Evolutionary conservation across 2,329 filamentous ascomycete genomes (phyloP), one percentile per base, ranked within the genome.

Genomic region (Sphaerulina vaccinii): DNA sequence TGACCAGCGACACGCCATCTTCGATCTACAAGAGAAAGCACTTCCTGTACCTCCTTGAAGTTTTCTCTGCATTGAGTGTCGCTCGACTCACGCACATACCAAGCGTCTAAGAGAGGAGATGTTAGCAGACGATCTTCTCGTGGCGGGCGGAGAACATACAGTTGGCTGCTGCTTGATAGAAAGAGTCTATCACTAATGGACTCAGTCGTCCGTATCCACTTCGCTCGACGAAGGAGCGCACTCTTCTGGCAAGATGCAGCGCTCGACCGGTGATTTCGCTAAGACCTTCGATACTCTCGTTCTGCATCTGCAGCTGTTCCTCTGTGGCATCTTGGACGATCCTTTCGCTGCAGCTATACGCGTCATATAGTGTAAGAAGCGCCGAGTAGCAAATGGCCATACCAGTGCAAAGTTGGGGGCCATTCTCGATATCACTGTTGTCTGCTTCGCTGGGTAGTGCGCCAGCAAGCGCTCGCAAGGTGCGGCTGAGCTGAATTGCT

Each of bases 151-250:
- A 9, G 18, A 2, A 51, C 55, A 52, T 59, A 59, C 62, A 70
- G 27, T 64, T 70, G 11, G 66, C 63, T 13, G 68, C 66, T 5
- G 64, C 65, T 44, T 67, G 60, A 52, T 71, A 72, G n/a, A 71
- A 27, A 42, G 62, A 60, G 41, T 70, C 65, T 7, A 65, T 60
- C 9, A 67, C 46, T 6, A 66, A 52, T 2, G 64, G 64, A 39
- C 55, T 61, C 21, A 65, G 11, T 3, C 51, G 45, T 1, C 33
- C 48, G 9, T 60, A 32, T 8, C 55, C 56, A 13, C 24, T 42
- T 21, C 16, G 15, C 11, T 60, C 57, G 9, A 58, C 41, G 29
- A 52, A 52, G 6, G 15, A 15, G 19, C 56, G 41, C 5, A 63
- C 23, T 11, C 52, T 51, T 19, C 57, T 43, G 2, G 59, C 52